Percentiles rank a stretch among this genome's conserved stretches.
Conservation (phyloP, 2,329 filamentous ascomycete species). For the Beauveria rudraprayagi region DNA sequence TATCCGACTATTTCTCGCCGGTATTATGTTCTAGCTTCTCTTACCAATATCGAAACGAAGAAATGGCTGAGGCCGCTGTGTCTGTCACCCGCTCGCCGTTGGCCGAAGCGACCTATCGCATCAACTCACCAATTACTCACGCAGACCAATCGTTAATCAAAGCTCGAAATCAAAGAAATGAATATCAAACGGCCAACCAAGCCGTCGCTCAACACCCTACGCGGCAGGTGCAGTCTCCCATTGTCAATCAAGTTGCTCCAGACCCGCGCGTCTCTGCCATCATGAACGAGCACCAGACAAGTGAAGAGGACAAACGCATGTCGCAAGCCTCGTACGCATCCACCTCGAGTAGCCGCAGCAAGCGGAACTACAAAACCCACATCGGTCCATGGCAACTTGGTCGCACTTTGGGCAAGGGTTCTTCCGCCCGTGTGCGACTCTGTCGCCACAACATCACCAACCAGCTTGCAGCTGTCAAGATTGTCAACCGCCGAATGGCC, state of each 20-base stretch:
- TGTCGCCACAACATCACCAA: constrained; percentile 73
- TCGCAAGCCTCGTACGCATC: constrained; percentile 35
- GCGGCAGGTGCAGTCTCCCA: constrained; percentile 10
- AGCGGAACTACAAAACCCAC: constrained; percentile 54
- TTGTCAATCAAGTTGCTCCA: constrained; percentile 3
- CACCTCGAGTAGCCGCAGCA: constrained; percentile 31
- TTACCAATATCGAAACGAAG: constrained; percentile 14
- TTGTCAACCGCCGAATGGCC: constrained; percentile 77
- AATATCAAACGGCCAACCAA: background rate
- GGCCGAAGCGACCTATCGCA: constrained; percentile 38
- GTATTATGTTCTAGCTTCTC: constrained; percentile 29
- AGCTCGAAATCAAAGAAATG: constrained; percentile 19
- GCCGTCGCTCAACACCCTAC: constrained; percentile 13
- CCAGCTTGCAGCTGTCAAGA: constrained; percentile 86
- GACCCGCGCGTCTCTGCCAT: constrained; percentile 18
- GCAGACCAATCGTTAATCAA: constrained; percentile 23
- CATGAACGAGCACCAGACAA: constrained; percentile 22
- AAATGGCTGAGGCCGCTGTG: constrained; percentile 26
- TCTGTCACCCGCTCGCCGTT: constrained; percentile 32
- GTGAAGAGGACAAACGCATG: constrained; percentile 28
- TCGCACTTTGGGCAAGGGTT: constrained; percentile 79
- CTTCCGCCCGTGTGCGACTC: constrained; percentile 78
- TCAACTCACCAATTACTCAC: constrained; percentile 32
- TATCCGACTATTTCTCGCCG: constrained; percentile 10
- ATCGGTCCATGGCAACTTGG: constrained; percentile 94